Conservation (phyloP, 2,329 filamentous ascomycete genomes). For the Ophiocordyceps robertsii region DNA sequence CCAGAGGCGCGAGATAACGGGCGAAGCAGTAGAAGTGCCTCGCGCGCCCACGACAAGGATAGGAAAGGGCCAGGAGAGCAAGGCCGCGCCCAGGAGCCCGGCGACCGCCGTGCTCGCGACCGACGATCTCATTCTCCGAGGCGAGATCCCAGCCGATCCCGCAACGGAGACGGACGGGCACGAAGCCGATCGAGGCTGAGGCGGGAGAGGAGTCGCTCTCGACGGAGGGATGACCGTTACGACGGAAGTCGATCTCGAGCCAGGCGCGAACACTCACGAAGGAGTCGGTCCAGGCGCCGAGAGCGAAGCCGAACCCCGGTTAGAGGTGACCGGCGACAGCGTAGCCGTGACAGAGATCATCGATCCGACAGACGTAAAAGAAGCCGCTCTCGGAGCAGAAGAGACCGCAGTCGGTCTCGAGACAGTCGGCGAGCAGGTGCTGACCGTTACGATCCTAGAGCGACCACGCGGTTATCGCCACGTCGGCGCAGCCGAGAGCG, state of each 20-base stretch:
- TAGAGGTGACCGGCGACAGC: conserved; percentile 12
- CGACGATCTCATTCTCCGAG: conserved; percentile 25
- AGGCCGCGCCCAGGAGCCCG: conserved; percentile 12
- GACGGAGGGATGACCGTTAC: conserved; percentile 16
- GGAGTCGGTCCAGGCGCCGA: conserved; percentile 20
- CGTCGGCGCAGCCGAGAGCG: conserved; percentile 15
- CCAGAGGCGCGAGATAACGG: conserved; percentile 14
- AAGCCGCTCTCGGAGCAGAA: conserved; percentile 14
- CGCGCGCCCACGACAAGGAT: conserved; percentile 14
- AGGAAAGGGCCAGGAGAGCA: conserved; percentile 14
- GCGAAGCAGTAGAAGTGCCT: conserved; percentile 18
- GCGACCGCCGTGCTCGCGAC: conserved; percentile 18
- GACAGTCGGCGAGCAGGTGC: conserved; percentile 8
- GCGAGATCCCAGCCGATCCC: conserved; percentile 20
- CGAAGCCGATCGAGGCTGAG: conserved; percentile 21
- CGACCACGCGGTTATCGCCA: conserved; percentile 7
- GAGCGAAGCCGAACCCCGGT: conserved; percentile 24
- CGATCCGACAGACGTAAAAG: conserved; percentile 16
- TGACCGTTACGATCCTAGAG: conserved; percentile 9
- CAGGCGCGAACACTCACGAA: conserved; percentile 18
- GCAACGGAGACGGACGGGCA: conserved; percentile 19
- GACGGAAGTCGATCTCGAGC: conserved; percentile 21
- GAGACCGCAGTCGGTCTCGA: conserved; percentile 9
- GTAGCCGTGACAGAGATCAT: conserved; percentile 8
- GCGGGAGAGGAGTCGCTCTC: conserved; percentile 27